Percentiles rank a stretch among this genome's conserved stretches.
phyloP scores from a whole-genome alignment of 2,329 filamentous ascomycete genomes.

The Hypoxylon sp. region DNA sequence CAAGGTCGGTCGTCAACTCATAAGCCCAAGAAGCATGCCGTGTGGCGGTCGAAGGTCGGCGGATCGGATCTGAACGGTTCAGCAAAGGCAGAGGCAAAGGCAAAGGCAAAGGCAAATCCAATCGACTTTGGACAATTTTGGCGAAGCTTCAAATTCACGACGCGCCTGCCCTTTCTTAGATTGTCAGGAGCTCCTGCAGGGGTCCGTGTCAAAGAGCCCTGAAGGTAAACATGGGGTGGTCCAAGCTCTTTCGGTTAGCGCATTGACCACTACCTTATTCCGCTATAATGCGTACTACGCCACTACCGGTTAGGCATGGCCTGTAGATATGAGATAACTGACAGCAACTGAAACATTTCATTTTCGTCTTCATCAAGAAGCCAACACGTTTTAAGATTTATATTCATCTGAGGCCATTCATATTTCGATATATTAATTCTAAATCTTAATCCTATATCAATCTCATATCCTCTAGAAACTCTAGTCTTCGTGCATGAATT shows the following conservation, averaged over 20 bases:
- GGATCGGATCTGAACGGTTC: neutral
- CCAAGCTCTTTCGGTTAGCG: constrained; percentile 5
- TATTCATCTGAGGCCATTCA: neutral
- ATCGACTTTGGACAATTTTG: constrained; percentile 35
- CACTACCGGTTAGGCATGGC: neutral
- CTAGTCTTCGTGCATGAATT: constrained; percentile 52
- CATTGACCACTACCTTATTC: constrained; percentile 23
- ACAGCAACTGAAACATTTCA: neutral
- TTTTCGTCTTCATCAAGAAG: neutral
- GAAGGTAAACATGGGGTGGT: neutral
- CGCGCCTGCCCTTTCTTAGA: constrained; percentile 48
- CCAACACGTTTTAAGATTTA: neutral
- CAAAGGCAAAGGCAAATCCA: constrained; percentile 10
- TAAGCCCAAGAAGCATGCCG: constrained; percentile 37
- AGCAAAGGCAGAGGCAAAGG: constrained; percentile 10
- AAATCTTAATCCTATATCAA: neutral
- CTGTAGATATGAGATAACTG: neutral
- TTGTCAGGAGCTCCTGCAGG: constrained; percentile 48
- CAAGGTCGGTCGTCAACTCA: constrained; percentile 29
- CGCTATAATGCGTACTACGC: neutral
- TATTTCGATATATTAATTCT: neutral
- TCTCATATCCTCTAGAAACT: neutral
- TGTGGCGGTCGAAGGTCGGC: neutral
- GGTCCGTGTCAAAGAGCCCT: constrained; percentile 29
- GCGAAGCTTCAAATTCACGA: constrained; percentile 47